These are phyloP conservation scores for Lentinula sp. DNA, from an alignment of 768 basidiomycete species.

Conservation along the genomic window DNA sequence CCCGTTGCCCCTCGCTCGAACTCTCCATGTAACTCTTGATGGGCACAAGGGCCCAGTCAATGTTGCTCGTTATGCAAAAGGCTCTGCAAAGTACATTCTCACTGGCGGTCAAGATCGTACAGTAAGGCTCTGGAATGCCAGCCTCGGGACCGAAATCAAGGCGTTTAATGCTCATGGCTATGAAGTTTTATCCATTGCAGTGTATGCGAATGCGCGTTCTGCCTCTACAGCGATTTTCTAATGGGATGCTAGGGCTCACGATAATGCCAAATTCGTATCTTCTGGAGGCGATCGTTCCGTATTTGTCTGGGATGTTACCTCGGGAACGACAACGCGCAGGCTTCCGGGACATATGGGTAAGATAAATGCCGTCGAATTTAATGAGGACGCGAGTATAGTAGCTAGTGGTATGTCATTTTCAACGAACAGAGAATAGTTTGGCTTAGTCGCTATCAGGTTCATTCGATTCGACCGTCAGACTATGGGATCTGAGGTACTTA, in stretches of 20 bases:
- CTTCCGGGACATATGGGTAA: constrained; percentile 88
- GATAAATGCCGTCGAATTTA: constrained; percentile 88
- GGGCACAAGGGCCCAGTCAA: constrained; percentile 84
- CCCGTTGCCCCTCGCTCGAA: constrained; percentile 46
- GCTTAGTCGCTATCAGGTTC: constrained; percentile 49
- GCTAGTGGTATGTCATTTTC: constrained; percentile 60
- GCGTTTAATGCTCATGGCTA: constrained; percentile 89
- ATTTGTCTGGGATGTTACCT: constrained; percentile 93
- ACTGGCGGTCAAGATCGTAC: constrained; percentile 90
- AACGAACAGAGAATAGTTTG: not conserved
- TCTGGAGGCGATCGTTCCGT: constrained; percentile 91
- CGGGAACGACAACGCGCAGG: constrained; percentile 77
- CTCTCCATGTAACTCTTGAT: constrained; percentile 55
- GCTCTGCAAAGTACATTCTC: constrained; percentile 82
- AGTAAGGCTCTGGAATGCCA: constrained; percentile 88
- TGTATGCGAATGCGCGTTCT: constrained; percentile 44
- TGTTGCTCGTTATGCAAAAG: constrained; percentile 87
- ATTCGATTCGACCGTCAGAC: constrained; percentile 82
- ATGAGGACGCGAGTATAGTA: constrained; percentile 78
- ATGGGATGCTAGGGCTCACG: constrained; percentile 57
- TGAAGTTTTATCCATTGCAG: constrained; percentile 85
- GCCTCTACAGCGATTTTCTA: not conserved
- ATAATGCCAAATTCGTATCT: constrained; percentile 92
- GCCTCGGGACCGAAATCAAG: constrained; percentile 85
- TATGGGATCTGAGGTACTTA: constrained; percentile 87